Conservation (phyloP, 805 yeast genomes). For the Priceomyces castillae region DNA sequence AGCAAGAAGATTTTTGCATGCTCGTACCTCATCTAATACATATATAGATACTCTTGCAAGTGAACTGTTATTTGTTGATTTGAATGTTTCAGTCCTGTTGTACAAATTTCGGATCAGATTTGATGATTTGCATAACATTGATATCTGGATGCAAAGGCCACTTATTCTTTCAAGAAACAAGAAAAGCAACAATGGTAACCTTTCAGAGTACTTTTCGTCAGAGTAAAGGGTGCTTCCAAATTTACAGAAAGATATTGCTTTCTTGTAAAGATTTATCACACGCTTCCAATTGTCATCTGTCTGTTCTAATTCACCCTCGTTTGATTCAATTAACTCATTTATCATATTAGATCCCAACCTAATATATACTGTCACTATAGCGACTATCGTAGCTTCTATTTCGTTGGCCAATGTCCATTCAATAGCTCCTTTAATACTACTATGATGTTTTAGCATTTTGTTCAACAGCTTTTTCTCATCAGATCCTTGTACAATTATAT, state of each 20-base stretch:
- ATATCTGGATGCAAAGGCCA: slow-evolving; percentile 35
- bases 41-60: slow-evolving; percentile 45
- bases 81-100: slow-evolving; percentile 18
- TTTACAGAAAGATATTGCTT: slow-evolving; percentile 23
- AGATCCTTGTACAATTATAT: slow-evolving; percentile 1
- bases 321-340: slow-evolving; percentile 32
- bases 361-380: slow-evolving; percentile 28
- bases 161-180: slow-evolving; percentile 22
- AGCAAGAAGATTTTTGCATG: slow-evolving; percentile 19
- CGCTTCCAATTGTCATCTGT: slow-evolving; percentile 35
- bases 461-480: neutral
- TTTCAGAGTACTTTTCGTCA: neutral
- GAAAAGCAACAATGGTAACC: slow-evolving; percentile 6
- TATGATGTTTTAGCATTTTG: slow-evolving; percentile 1
- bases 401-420: slow-evolving; percentile 34
- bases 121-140: slow-evolving; percentile 36
- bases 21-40: slow-evolving; percentile 31
- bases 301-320: slow-evolving; percentile 14
- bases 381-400: slow-evolving; percentile 21
- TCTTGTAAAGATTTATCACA: slow-evolving; percentile 31
- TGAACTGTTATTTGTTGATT: slow-evolving; percentile 33
- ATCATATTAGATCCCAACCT: slow-evolving; percentile 35
- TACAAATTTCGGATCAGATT: slow-evolving; percentile 32
- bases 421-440: neutral
- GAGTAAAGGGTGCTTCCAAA: slow-evolving; percentile 20